phyloP scores from a whole-genome alignment of 495 filamentous ascomycete genomes.

The Amphirosellinia nigrospora region DNA sequence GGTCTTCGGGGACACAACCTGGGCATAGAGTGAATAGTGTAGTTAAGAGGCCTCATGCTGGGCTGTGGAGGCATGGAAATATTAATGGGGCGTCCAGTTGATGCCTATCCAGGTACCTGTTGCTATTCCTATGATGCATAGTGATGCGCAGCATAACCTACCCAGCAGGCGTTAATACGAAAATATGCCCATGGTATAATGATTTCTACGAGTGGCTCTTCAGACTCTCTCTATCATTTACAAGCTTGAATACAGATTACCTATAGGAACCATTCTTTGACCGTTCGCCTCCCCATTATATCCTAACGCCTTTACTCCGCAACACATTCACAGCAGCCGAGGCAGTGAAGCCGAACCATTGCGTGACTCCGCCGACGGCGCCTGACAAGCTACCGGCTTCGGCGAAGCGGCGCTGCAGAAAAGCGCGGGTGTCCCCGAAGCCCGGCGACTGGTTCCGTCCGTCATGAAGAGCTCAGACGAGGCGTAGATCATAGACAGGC shows the following conservation, averaged over 20 bases:
- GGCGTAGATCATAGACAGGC: slow-evolving; percentile 80
- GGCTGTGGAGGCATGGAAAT: background rate
- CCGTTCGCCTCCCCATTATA: slow-evolving; percentile 42
- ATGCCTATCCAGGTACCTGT: background rate
- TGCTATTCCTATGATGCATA: slow-evolving; percentile 10
- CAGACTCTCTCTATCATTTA: background rate
- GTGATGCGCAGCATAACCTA: slow-evolving; percentile 6
- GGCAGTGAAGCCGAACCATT: slow-evolving; percentile 82
- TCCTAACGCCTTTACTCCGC: slow-evolving; percentile 66
- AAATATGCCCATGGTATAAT: background rate
- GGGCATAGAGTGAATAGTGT: background rate
- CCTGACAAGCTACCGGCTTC: slow-evolving; percentile 66
- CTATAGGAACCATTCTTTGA: slow-evolving; percentile 8
- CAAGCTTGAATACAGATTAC: background rate
- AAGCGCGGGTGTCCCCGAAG: slow-evolving; percentile 75
- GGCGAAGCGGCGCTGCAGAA: slow-evolving; percentile 76
- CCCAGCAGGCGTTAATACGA: slow-evolving; percentile 1
- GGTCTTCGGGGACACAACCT: background rate
- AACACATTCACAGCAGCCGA: slow-evolving; percentile 66
- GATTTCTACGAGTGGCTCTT: background rate
- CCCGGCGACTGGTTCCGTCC: slow-evolving; percentile 71
- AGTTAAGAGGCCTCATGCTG: slow-evolving; percentile 9
- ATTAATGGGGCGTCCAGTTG: slow-evolving; percentile 6
- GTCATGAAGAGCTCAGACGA: slow-evolving; percentile 93
- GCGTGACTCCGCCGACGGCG: slow-evolving; percentile 63